phyloP scores from a whole-genome alignment of 2,329 filamentous ascomycete genomes.

The Fusarium sp. region DNA sequence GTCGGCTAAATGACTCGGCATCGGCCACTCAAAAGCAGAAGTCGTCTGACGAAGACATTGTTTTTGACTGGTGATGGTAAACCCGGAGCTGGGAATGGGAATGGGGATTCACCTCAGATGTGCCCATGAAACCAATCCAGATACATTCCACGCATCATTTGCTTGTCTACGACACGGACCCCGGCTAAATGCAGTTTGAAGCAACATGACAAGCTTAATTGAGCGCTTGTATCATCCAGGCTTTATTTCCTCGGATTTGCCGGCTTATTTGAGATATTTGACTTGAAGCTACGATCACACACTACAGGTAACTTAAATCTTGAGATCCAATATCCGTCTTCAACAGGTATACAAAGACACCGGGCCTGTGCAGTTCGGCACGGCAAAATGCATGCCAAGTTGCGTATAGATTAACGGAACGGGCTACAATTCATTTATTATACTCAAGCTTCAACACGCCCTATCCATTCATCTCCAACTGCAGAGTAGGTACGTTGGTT shows the following conservation, averaged over 20 bases:
- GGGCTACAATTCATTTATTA: background rate
- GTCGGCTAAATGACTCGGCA: conserved; percentile 12
- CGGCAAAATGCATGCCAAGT: background rate
- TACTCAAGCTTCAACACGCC: background rate
- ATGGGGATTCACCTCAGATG: background rate
- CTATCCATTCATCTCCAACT: background rate
- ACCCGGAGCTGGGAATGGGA: background rate
- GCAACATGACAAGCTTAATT: conserved; percentile 22
- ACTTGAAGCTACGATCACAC: background rate
- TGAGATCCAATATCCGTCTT: background rate
- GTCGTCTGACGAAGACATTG: background rate
- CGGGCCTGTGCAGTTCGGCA: background rate
- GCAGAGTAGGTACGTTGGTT: background rate
- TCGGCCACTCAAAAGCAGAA: background rate
- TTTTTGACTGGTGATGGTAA: background rate
- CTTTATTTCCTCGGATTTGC: conserved; percentile 3
- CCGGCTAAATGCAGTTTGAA: conserved; percentile 9
- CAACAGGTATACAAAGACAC: background rate
- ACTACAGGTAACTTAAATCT: background rate
- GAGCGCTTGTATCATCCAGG: conserved; percentile 7
- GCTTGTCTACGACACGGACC: background rate
- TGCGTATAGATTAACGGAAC: background rate
- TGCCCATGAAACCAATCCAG: background rate
- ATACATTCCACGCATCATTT: background rate
- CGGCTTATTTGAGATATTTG: background rate